These are phyloP conservation scores for Pythium biforme DNA, from an alignment of 352 stramenopile species.

Conservation along the genomic window DNA sequence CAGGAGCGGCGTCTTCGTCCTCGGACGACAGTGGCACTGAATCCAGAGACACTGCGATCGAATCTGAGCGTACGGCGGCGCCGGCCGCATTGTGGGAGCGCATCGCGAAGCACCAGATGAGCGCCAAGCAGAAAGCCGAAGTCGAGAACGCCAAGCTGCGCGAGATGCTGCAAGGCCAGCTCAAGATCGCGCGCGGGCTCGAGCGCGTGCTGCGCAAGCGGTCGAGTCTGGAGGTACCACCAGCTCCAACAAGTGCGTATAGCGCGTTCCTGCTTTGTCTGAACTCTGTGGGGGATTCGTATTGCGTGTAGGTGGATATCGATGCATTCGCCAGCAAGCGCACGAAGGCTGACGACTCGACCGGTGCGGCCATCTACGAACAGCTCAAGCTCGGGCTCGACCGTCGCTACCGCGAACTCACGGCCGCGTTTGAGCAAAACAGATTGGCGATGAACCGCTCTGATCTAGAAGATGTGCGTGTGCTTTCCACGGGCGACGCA, in stretches of 20 bases:
- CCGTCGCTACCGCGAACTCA: background rate
- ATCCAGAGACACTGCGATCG: background rate
- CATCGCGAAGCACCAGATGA: conserved; percentile 27
- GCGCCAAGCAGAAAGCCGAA: conserved; percentile 28
- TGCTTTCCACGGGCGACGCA: background rate
- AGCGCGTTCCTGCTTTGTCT: background rate
- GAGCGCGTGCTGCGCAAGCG: conserved; percentile 27
- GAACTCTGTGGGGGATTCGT: too few species aligned
- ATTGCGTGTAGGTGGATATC: background rate
- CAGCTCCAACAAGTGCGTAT: background rate
- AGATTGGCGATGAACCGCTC: background rate
- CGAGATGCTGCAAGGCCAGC: conserved; percentile 32
- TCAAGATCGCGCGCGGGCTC: conserved; percentile 28
- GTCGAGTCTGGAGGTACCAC: conserved; percentile 11
- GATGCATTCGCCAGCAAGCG: background rate
- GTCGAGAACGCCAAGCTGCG: conserved; percentile 33
- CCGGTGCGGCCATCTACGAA: background rate
- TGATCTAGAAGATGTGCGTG: conserved; percentile 5
- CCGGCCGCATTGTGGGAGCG: conserved; percentile 28
- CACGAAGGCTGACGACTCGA: background rate
- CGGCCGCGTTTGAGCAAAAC: background rate
- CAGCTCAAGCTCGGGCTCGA: background rate
- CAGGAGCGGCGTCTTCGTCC: background rate
- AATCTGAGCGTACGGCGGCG: background rate
- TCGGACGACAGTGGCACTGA: background rate